Evolutionary conservation across 2,329 filamentous ascomycete genomes (phyloP), one percentile per base, ranked within the genome.

Genomic region (Sporothrix humicola): DNA sequence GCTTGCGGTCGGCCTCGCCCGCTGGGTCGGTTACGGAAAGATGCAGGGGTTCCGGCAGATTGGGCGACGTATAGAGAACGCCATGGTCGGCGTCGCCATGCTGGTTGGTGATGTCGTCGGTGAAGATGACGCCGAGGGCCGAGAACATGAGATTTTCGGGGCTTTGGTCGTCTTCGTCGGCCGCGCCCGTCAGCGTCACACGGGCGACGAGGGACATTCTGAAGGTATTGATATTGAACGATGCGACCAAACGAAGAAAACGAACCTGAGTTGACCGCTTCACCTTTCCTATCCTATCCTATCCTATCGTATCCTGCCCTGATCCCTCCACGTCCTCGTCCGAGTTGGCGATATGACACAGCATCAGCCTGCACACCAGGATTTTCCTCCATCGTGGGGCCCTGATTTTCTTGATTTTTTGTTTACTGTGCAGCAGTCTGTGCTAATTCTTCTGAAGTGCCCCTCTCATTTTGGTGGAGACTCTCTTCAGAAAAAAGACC

Each of bases 101-200:
- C 79, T 88, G 86, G 81, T 89, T 90, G 73, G 85, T 86, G 71
- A 90, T 83, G 81, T 93, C 91, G 80, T 92, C 90, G 3, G 89
- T 87, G 82, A 92, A 92, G 79, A 93, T 87, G 75, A 89, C 84
- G 75, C 87, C 88, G 0, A 92, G 85, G 0, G 88, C 85, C 1
- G 84, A 84, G 48, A 83, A 82, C 78, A 93, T 86, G 77, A 87
- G 86, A 80, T 92, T 89, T 80, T 91, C 89, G 0, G 89, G 85
- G 72, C 31, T 37, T 37, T 37, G 31, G 31, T 81, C 83, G 31
- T 81, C 83, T 65, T 78, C 79, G 73, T 75, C 75, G 31, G 80
- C 79, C 3, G 81, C 80, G 31, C 81, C 82, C n/a, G 80, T 79
- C 48, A 83, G 79, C 56, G 82, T 79, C 75, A 87, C 82, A 63